Percentiles rank a stretch among this genome's conserved stretches.
These are phyloP conservation scores for Cryphonectria parasitica DNA, from an alignment of 2,329 filamentous ascomycete species.

Conservation along the genomic window DNA sequence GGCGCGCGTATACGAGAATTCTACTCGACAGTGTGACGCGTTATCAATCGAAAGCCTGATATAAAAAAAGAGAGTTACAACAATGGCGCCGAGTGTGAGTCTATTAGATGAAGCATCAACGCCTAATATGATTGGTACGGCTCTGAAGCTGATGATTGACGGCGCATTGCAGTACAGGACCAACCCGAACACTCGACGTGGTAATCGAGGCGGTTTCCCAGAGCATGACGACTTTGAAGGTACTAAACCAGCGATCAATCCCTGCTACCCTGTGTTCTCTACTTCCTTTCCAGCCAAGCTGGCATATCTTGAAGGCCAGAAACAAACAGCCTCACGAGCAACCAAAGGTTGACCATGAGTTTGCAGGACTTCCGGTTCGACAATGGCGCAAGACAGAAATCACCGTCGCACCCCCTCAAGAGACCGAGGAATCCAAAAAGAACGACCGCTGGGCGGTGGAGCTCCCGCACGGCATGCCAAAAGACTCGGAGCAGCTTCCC, in stretches of 20 bases:
- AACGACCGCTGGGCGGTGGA: constrained; percentile 76
- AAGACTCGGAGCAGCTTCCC: constrained; percentile 77
- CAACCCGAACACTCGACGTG: constrained; percentile 56
- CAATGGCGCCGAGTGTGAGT: constrained; percentile 48
- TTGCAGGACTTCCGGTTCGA: constrained; percentile 78
- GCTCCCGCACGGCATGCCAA: constrained; percentile 79
- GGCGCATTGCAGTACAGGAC: constrained; percentile 34
- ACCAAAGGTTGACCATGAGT: constrained; percentile 37
- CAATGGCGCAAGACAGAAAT: constrained; percentile 82
- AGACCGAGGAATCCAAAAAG: constrained; percentile 64
- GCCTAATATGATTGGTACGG: not conserved
- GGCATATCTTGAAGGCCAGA: not conserved
- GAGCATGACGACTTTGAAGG: constrained; percentile 67
- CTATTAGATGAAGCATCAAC: not conserved
- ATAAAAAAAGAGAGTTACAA: not conserved
- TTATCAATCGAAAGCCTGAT: not conserved
- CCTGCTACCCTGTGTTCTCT: not conserved
- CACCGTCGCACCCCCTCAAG: constrained; percentile 67
- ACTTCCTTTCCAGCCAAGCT: not conserved
- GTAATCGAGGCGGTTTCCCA: constrained; percentile 58
- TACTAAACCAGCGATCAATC: constrained; percentile 34
- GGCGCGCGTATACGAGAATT: too few relatives aligned
- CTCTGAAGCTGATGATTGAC: constrained; percentile 5
- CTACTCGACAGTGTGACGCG: not conserved
- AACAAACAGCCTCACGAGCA: not conserved